Evolutionary conservation across 495 filamentous ascomycete species (phyloP).

Genomic region (Neurospora sp.): DNA sequence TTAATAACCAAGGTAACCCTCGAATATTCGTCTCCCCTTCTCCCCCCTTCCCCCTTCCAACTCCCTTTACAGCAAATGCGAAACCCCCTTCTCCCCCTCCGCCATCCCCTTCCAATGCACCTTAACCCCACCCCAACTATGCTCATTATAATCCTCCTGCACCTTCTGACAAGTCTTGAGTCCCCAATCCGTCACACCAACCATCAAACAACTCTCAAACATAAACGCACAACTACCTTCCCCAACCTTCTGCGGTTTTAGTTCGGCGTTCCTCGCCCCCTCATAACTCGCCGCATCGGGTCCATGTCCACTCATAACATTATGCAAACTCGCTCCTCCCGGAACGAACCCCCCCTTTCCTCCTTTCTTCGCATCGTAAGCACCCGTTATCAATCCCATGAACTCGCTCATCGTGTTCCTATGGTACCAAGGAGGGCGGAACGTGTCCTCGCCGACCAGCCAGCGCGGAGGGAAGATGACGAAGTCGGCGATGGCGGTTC

Average conservation of each 20-base stretch:
- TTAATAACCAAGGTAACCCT: background rate
- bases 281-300: constrained; percentile 55
- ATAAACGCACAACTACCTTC: constrained; percentile 56
- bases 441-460: constrained; percentile 68
- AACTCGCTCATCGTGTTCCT: constrained; percentile 80
- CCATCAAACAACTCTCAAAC: constrained; percentile 66
- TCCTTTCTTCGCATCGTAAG: constrained; percentile 44
- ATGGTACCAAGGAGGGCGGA: constrained; percentile 77
- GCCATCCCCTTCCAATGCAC: constrained; percentile 54
- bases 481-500: constrained; percentile 72
- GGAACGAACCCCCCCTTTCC: constrained; percentile 47
- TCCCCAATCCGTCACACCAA: constrained; percentile 89
- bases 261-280: constrained; percentile 47
- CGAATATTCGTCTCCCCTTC: background rate
- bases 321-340: constrained; percentile 47
- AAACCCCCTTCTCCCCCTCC: background rate
- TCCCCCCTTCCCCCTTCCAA: background rate
- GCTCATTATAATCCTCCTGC: constrained; percentile 70
- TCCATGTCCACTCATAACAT: constrained; percentile 50
- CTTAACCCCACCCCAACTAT: constrained; percentile 76
- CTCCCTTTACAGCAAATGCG: background rate
- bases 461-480: constrained; percentile 78
- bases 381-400: constrained; percentile 66
- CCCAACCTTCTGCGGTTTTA: constrained; percentile 44
- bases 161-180: constrained; percentile 75